A percentile compares a stretch with the other conserved stretches of the same genome.
These are phyloP conservation scores for Chaetomidium leptoderma DNA, from an alignment of 495 filamentous ascomycete genomes.

Conservation along the genomic window DNA sequence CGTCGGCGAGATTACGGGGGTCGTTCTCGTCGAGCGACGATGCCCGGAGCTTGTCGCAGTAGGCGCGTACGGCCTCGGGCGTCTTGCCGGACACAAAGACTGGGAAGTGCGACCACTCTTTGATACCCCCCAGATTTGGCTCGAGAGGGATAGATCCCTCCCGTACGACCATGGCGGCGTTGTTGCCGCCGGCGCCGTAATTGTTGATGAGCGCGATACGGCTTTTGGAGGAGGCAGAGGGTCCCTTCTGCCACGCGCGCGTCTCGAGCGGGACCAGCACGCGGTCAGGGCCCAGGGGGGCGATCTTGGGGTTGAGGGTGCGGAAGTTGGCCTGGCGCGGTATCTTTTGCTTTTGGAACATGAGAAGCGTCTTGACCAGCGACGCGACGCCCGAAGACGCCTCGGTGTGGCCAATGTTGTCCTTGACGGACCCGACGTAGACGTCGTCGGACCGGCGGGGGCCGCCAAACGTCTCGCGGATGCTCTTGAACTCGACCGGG, in stretches of 20 bases:
- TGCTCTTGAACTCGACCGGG: slow-evolving; percentile 32
- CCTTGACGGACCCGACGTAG: slow-evolving; percentile 53
- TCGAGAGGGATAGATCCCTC: too few species aligned
- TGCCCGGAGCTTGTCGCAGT: not conserved
- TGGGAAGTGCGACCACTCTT: too few species aligned
- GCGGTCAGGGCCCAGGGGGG: too few species aligned
- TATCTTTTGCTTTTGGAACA: slow-evolving; percentile 49
- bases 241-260: too few species aligned
- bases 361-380: slow-evolving; percentile 45
- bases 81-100: too few species aligned
- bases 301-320: slow-evolving; percentile 46
- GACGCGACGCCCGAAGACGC: slow-evolving; percentile 48
- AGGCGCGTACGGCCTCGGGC: not conserved
- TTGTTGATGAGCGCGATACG: slow-evolving; percentile 48
- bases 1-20: too few species aligned
- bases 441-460: slow-evolving; percentile 28
- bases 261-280: too few species aligned
- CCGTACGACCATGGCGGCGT: slow-evolving; percentile 38
- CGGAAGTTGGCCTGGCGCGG: slow-evolving; percentile 42
- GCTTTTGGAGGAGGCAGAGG: too few species aligned
- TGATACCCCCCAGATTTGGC: too few species aligned
- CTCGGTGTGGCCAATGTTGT: slow-evolving; percentile 55
- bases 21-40: too few species aligned
- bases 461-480: slow-evolving; percentile 31
- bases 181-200: slow-evolving; percentile 51